Evolutionary conservation across 179 eudicot genomes (phyloP), one percentile per base, ranked within the genome.

Genomic region (Amaranthus tricolor): DNA sequence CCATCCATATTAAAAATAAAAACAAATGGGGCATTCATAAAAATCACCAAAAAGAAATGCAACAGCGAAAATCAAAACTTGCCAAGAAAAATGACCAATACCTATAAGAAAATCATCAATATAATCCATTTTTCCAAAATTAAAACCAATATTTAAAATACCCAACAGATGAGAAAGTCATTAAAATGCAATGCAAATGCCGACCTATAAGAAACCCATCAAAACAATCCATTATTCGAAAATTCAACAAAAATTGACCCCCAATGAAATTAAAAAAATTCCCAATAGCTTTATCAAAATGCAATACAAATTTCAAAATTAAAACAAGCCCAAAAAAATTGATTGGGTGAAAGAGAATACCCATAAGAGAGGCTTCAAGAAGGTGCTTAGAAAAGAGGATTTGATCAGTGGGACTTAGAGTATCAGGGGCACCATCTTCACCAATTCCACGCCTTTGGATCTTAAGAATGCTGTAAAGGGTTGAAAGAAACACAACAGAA

Each of bases 311-410:
- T 13, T 9, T 3, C 13, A 55, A 70, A 45, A 58, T 45, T 47
- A 72, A 72, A 72, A 60, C 19, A 11, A 66, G 57, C 0, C 53
- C 17, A 20, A 2, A 40, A 50, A 70, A 43, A 43, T 6, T 17
- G 11, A 55, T 0, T 0, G 45, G 17, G 43, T 40, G 51, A 66
- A 13, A 7, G 47, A 51, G 8, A 40, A 51, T 86, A 93, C 98
- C 98, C 94, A 93, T 85, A 17, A 91, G 94, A 76, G 96, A 87
- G 73, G 96, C 93, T 66, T 92, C 89, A 6, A 92, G 93, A 79
- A 89, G 80, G 61, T 87, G 80, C 50, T 68, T 78, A 12, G 91
- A 80, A 51, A 85, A 77, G 54, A 91, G 79, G 51, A 92, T 76
- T 80, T 92, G 97, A 78, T 92, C 91, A 44, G 90, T 88, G 6